These are phyloP conservation scores for Pseudogymnoascus sp. DNA, from an alignment of 2,329 filamentous ascomycete species.

Conservation along the genomic window DNA sequence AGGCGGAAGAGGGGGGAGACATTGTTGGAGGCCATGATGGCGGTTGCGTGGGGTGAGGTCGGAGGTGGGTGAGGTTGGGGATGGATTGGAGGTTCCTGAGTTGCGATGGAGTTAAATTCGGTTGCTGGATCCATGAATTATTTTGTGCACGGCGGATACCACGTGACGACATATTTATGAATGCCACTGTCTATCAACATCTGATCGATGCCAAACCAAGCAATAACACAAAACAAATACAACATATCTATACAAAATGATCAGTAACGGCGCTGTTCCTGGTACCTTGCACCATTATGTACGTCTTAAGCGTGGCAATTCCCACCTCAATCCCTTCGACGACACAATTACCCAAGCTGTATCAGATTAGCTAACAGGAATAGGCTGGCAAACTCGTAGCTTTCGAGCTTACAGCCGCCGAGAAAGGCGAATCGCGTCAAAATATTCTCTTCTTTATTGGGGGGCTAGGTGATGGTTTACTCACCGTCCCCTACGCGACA, in stretches of 20 bases:
- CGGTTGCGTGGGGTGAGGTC: background rate
- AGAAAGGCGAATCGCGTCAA: slow-evolving; percentile 13
- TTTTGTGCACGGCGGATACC: background rate
- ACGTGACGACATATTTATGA: background rate
- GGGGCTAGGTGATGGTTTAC: slow-evolving; percentile 44
- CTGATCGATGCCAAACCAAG: background rate
- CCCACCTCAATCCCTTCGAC: background rate
- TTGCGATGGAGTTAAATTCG: slow-evolving; percentile 8
- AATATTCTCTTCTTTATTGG: slow-evolving; percentile 45
- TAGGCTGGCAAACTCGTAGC: slow-evolving; percentile 25
- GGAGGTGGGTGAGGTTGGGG: slow-evolving; percentile 2
- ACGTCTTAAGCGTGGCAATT: slow-evolving; percentile 6
- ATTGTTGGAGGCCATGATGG: slow-evolving; percentile 16
- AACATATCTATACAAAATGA: slow-evolving; percentile 13
- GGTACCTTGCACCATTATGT: slow-evolving; percentile 19
- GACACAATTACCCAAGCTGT: background rate
- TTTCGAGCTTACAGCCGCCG: slow-evolving; percentile 25
- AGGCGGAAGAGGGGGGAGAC: slow-evolving; percentile 17
- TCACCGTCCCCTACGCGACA: slow-evolving; percentile 40
- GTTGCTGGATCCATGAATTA: slow-evolving; percentile 1
- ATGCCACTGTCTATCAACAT: background rate
- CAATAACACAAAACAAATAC: slow-evolving; percentile 10
- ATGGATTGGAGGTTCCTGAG: slow-evolving; percentile 6
- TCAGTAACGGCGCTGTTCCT: slow-evolving; percentile 12
- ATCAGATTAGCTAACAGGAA: background rate